Evolutionary conservation across 805 yeast genomes (phyloP).

Genomic region (Candida vartiovaarae): DNA sequence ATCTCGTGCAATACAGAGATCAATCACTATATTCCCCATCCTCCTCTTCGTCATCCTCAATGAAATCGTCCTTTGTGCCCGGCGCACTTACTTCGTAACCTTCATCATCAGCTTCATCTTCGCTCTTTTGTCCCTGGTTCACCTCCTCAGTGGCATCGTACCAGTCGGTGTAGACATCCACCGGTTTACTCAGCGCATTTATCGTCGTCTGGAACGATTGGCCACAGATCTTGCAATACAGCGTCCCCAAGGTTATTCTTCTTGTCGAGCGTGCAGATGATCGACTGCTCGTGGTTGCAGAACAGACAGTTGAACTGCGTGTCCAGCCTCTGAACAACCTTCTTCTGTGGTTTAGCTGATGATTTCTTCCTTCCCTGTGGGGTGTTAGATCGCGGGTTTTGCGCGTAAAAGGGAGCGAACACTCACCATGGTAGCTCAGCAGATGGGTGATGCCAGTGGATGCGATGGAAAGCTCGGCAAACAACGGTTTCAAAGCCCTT

Average conservation of each 20-base stretch:
- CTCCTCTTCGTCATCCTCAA: slow-evolving; percentile 22
- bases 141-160: slow-evolving; percentile 87
- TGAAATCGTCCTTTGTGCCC: slow-evolving; percentile 14
- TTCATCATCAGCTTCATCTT: slow-evolving; percentile 27
- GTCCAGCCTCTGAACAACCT: slow-evolving; percentile 71
- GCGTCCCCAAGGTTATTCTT: slow-evolving; percentile 72
- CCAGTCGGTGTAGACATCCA: slow-evolving; percentile 96
- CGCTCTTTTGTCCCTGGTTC: slow-evolving; percentile 30
- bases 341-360: slow-evolving; percentile 73
- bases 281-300: slow-evolving; percentile 93
- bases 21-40: slow-evolving; percentile 23
- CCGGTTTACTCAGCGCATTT: slow-evolving; percentile 73
- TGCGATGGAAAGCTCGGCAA: no score
- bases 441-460: no score
- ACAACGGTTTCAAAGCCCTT: no score
- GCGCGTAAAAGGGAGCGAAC: background rate
- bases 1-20: no score
- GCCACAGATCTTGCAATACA: slow-evolving; percentile 90
- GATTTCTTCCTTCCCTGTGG: slow-evolving; percentile 77
- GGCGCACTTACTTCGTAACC: slow-evolving; percentile 9
- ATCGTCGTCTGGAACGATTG: slow-evolving; percentile 87
- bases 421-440: background rate
- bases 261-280: slow-evolving; percentile 82
- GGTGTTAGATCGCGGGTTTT: slow-evolving; percentile 1
- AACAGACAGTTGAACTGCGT: slow-evolving; percentile 84